Base-by-base conservation (phyloP, 768 basidiomycete genomes). In the Rhodosporidiobolus sp. region DNA sequence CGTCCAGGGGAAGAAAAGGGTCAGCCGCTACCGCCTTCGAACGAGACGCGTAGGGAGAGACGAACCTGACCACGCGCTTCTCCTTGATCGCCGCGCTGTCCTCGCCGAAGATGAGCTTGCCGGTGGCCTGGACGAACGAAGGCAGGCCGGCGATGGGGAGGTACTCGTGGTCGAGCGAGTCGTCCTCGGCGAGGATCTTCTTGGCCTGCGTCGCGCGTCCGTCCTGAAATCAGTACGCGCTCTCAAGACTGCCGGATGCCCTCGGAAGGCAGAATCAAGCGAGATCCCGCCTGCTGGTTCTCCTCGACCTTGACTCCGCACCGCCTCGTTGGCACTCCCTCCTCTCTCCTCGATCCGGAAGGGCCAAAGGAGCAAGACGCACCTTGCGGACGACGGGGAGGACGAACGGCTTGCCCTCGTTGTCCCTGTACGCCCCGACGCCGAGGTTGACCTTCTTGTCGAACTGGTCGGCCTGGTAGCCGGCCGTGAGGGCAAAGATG, bases 361-460 rank as follows among this genome's bases (percentile, higher is more conserved):
- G 32, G 5, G 20, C 3, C 7, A 5, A 11, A 17, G 28, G 38
- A 34, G 30, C 20, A 38, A 35, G 43, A 60, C 77, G 63, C 58
- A 89, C 93, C 87, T 92, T 92, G 82, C 90, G 88, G 49, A 99
- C 96, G 54, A 88, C 88, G 57, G 86, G 88, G 67, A 99, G 85
- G 66, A 99, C 88, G 81, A 94, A 98, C 10, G 95, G 95, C 83
- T 96, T 97, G 67, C 96, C 96, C 65, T 89, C 85, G 75, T 88
- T 91, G 78, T 99, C 94, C 71, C 96, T 87, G 85, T 94, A 97
- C 56, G 92, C 91, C 78, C 96, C 96, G 76, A 97, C 96, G 79
- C 96, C 96, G 69, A 99, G 86, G 83, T 98, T 99, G 80, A 99
- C 95, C 82, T 98, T 98, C 76, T 88, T 88, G 26, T 90, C 84